Evolutionary conservation across 129 eudicot genomes (phyloP).

Genomic region (Deinandra increscens): DNA sequence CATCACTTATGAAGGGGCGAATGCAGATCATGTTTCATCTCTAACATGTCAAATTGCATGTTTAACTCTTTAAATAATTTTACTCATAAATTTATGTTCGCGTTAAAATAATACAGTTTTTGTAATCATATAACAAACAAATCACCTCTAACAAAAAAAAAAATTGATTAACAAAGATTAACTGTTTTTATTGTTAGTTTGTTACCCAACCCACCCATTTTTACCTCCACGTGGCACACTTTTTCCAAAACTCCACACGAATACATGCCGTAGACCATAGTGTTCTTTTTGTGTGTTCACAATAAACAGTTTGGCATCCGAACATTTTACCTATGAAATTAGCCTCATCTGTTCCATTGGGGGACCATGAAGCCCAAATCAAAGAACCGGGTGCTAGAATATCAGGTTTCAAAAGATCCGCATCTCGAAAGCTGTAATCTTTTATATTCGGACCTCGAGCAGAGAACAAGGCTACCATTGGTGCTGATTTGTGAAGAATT

Average conservation of each 20-base stretch:
- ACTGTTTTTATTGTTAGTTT: neutral
- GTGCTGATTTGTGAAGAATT: constrained; percentile 83
- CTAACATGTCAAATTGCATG: neutral
- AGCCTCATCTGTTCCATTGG: constrained; percentile 94
- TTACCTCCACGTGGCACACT: neutral
- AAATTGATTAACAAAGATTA: neutral
- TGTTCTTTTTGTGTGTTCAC: neutral
- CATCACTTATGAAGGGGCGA: neutral
- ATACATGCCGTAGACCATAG: too few relatives aligned
- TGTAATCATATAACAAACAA: neutral
- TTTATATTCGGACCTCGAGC: constrained; percentile 96
- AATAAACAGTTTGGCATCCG: neutral
- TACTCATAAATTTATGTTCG: too few relatives aligned
- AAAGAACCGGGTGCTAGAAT: constrained; percentile 97
- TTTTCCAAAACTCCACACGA: neutral
- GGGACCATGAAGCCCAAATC: constrained; percentile 99
- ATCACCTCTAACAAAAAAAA: neutral
- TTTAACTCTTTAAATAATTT: too few relatives aligned
- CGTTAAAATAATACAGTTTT: neutral
- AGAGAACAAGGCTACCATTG: constrained; percentile 92
- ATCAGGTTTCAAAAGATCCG: constrained; percentile 96
- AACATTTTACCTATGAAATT: constrained; percentile 60
- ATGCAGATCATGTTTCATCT: neutral
- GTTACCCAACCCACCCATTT: neutral
- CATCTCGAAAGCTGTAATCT: constrained; percentile 92